These are phyloP conservation scores for Lentinula raphanica DNA, from an alignment of 768 basidiomycete genomes.

Conservation along the genomic window DNA sequence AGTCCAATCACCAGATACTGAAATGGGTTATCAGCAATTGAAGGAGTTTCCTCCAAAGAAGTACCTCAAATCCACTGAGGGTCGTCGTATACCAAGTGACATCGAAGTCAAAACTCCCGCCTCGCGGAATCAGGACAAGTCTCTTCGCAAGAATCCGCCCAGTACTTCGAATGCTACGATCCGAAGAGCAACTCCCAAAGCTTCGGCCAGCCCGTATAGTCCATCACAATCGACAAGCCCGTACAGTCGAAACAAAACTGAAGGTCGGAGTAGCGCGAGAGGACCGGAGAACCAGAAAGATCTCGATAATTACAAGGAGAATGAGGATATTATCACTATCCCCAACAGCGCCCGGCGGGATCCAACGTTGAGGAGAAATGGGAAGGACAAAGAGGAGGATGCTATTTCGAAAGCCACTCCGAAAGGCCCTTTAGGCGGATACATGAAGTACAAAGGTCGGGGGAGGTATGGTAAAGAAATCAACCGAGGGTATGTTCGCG, in stretches of 20 bases:
- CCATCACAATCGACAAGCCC: background rate
- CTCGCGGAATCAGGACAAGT: too few species aligned
- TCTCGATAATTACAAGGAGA: background rate
- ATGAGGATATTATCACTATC: background rate
- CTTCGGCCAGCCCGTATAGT: background rate
- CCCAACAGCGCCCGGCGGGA: background rate
- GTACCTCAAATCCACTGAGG: background rate
- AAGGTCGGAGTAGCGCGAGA: background rate
- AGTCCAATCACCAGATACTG: background rate
- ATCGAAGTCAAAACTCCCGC: background rate
- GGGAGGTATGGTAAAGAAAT: conserved; percentile 48
- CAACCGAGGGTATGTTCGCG: background rate
- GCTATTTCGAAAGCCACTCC: background rate
- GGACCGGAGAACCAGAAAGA: background rate
- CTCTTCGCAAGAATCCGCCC: too few species aligned
- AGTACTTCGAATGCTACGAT: background rate
- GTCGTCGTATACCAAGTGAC: background rate
- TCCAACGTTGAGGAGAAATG: background rate
- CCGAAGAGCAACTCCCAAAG: background rate
- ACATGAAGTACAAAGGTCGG: conserved; percentile 49
- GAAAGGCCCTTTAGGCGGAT: conserved; percentile 27
- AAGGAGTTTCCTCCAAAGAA: background rate
- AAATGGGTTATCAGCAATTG: background rate
- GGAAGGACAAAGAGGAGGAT: background rate
- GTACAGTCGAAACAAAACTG: background rate